Base-by-base conservation (phyloP, 2,329 filamentous ascomycete species). In the Ambrosiella cleistominuta region DNA sequence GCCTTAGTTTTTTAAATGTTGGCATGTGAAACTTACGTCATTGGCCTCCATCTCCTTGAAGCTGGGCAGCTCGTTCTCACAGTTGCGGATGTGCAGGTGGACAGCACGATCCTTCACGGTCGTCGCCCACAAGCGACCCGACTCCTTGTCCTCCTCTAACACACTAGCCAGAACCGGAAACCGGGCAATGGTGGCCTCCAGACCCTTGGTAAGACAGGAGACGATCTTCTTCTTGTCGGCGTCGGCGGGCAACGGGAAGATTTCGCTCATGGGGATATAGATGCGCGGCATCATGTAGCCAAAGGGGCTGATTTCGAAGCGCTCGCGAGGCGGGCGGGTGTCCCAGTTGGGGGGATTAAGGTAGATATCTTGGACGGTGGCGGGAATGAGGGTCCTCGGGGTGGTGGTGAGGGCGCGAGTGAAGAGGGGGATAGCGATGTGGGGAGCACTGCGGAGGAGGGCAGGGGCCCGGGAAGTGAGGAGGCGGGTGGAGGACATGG, bases 241-340 rank as follows among this genome's bases (percentile, higher is more conserved):
- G 36, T 53, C 39, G 13, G 39, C 37, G 5, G 56, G 27, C 36
- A 57, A 35, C 12, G 56, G 56, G 17, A 57, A 57, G 2, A 57
- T 12, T 49, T 57, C 56, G 4, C 36, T 11, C 47, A 52, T 44
- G 17, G 56, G 56, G 6, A 57, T 27, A 12, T 52, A 53, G 9
- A 57, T 53, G 27, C 56, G 56, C 15, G 56, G 56, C 56, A 57
- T 57, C 11, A 52, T 53, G 19, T 57, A 57, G 8, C 56, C 56
- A 50, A 57, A 53, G 36, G 56, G 56, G 38, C 47, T 57, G 15
- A 53, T 44, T 44, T 57, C 56, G 15, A 52, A 57, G n/a, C 17
- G 47, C 19, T 57, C 56, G 1, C n/a, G 38, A 7, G 36, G 27
- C 8, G 56, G 56, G 7, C 56, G 56, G 13, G 47, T 13, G 4